Percentiles rank a stretch among this genome's conserved stretches.
Evolutionary conservation across 495 filamentous ascomycete genomes (phyloP).

Genomic region (Neurospora intermedia): DNA sequence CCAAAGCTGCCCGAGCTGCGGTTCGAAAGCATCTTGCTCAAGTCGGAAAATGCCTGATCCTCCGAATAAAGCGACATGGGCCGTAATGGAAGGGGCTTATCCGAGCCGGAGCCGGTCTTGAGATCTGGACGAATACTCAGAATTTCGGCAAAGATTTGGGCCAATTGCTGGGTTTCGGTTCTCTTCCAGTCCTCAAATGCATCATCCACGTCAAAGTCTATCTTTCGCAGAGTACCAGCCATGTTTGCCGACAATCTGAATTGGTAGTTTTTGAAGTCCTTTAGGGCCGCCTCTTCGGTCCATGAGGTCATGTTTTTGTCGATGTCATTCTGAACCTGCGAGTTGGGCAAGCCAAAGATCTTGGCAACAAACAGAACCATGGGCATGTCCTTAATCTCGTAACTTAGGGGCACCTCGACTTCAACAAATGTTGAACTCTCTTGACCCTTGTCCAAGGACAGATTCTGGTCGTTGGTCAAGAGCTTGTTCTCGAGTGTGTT

Average conservation of each 20-base stretch:
- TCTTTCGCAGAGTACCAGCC: constrained; percentile 61
- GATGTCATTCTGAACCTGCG: constrained; percentile 75
- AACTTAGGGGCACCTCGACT: constrained; percentile 68
- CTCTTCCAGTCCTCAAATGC: constrained; percentile 86
- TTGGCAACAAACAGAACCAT: constrained; percentile 76
- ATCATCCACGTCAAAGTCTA: constrained; percentile 88
- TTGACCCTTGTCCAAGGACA: constrained; percentile 47
- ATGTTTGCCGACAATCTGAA: constrained; percentile 70
- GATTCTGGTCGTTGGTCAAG: constrained; percentile 86
- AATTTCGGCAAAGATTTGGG: constrained; percentile 86
- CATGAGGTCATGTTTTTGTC: constrained; percentile 67
- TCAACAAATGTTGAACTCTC: constrained; percentile 56
- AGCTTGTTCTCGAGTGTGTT: constrained; percentile 84
- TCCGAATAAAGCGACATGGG: constrained; percentile 28
- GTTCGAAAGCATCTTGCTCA: constrained; percentile 40
- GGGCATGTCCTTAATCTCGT: constrained; percentile 94
- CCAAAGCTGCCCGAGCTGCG: constrained; percentile 41
- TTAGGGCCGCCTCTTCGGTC: constrained; percentile 85
- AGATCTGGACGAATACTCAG: constrained; percentile 79
- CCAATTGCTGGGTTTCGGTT: constrained; percentile 67
- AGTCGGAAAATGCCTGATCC: constrained; percentile 47
- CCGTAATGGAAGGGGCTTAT: constrained; percentile 38
- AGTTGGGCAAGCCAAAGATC: constrained; percentile 68
- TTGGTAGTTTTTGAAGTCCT: constrained; percentile 88
- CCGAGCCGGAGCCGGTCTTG: constrained; percentile 43